Conservation (phyloP, 176 grass and related monocot species). For the Avena atlantica region DNA sequence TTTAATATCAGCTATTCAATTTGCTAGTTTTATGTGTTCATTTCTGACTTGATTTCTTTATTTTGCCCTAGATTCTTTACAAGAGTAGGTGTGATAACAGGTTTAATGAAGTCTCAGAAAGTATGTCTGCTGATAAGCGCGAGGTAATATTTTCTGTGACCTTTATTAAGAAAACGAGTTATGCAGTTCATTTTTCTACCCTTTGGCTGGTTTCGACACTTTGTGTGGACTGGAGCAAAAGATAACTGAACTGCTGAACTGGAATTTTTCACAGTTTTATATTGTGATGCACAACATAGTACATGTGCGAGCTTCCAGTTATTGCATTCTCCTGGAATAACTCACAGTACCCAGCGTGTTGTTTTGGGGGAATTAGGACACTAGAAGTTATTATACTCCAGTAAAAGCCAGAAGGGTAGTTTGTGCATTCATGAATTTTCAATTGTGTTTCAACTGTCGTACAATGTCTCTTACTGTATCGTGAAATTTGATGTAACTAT, state of each 20-base stretch:
- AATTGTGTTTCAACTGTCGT: not conserved
- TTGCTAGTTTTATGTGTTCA: conserved; percentile 37
- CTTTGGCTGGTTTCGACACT: not conserved
- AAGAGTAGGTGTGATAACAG: conserved; percentile 99
- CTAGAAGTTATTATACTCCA: conserved; percentile 19
- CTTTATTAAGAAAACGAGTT: conserved; percentile 41
- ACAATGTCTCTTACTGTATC: not conserved
- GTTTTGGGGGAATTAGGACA: conserved; percentile 18
- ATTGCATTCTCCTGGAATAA: conserved; percentile 23
- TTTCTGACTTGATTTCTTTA: conserved; percentile 42
- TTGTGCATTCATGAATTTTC: not conserved
- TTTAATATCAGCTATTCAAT: conserved; percentile 15
- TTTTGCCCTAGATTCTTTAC: conserved; percentile 80
- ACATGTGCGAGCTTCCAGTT: conserved; percentile 4
- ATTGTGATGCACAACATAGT: not conserved
- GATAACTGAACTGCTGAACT: conserved; percentile 27
- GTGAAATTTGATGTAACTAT: conserved; percentile 27
- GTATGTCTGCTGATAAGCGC: conserved; percentile 79
- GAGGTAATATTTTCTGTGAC: conserved; percentile 72
- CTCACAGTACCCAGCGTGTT: not conserved
- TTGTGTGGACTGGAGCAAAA: conserved; percentile 30
- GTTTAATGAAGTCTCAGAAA: conserved; percentile 90
- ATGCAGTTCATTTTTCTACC: not conserved
- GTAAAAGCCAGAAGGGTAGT: conserved; percentile 20
- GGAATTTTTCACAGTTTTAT: not conserved